These are phyloP conservation scores for Achlya hypogyna DNA, from an alignment of 352 stramenopile genomes.

Conservation along the genomic window DNA sequence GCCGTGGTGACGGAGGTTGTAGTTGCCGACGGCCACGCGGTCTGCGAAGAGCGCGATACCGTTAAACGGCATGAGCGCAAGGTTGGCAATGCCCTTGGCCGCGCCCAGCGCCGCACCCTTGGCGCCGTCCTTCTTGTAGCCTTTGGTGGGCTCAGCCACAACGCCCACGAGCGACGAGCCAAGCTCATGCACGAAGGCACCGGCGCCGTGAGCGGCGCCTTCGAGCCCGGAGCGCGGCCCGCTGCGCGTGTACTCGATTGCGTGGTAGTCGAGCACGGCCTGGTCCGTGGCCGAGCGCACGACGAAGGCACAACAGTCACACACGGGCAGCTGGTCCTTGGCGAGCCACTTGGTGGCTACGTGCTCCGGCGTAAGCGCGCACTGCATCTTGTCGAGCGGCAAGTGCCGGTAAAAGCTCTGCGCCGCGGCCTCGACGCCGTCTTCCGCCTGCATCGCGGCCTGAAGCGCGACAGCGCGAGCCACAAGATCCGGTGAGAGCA, in stretches of 20 bases:
- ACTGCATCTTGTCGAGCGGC: conserved; percentile 82
- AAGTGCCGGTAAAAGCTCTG: conserved; percentile 79
- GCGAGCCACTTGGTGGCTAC: conserved; percentile 49
- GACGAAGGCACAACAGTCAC: conserved; percentile 45
- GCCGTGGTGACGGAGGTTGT: conserved; percentile 39
- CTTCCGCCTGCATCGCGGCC: conserved; percentile 62
- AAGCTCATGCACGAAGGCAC: conserved; percentile 55
- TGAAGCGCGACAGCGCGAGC: conserved; percentile 40
- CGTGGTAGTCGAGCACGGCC: conserved; percentile 52
- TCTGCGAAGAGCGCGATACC: conserved; percentile 54
- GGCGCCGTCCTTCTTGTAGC: conserved; percentile 47
- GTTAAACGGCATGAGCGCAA: conserved; percentile 47
- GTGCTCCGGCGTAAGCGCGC: conserved; percentile 38
- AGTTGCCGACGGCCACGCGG: conserved; percentile 48
- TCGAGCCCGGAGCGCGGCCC: conserved; percentile 43
- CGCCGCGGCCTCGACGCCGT: conserved; percentile 81
- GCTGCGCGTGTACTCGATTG: conserved; percentile 49
- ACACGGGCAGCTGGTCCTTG: conserved; percentile 43
- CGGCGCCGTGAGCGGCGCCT: conserved; percentile 41
- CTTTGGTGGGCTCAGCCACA: conserved; percentile 44
- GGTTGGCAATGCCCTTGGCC: conserved; percentile 38
- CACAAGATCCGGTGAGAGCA: conserved; percentile 45
- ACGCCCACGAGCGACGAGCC: conserved; percentile 52
- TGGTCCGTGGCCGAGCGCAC: conserved; percentile 39
- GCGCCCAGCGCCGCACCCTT: conserved; percentile 52